These are phyloP conservation scores for Castanospermum australe DNA, from an alignment of 306 rosid genomes.

Conservation along the genomic window DNA sequence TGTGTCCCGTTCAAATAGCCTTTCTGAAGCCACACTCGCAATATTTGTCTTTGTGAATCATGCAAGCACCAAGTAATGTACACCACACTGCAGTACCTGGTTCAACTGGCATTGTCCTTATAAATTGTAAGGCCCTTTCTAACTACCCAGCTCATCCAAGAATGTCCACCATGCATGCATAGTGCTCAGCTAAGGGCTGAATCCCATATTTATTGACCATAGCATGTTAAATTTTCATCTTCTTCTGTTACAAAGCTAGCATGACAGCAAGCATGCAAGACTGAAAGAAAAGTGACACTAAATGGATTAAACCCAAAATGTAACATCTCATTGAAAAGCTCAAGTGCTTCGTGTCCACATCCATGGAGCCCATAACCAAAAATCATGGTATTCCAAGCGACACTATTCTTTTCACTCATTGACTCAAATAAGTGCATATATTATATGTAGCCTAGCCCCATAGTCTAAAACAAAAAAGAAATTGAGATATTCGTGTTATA, in stretches of 20 bases:
- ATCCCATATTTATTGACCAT: slow-evolving; percentile 70
- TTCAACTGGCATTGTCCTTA: slow-evolving; percentile 72
- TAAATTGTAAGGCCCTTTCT: slow-evolving; percentile 72
- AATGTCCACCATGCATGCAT: slow-evolving; percentile 98
- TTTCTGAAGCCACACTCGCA: slow-evolving; percentile 76
- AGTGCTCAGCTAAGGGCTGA: slow-evolving; percentile 77
- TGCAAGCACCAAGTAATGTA: slow-evolving; percentile 88
- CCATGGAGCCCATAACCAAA: slow-evolving; percentile 97
- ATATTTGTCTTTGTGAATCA: slow-evolving; percentile 75
- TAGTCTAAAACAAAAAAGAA: no score
- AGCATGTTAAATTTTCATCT: slow-evolving; percentile 57
- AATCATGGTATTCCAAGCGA: slow-evolving; percentile 97
- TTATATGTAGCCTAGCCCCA: no score
- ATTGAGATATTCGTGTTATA: not conserved
- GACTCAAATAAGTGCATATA: slow-evolving; percentile 53
- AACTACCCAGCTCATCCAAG: slow-evolving; percentile 86
- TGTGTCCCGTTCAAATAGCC: slow-evolving; percentile 76
- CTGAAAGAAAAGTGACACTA: slow-evolving; percentile 75
- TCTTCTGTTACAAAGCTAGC: slow-evolving; percentile 88
- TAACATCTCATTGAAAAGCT: slow-evolving; percentile 76
- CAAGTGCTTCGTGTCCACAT: slow-evolving; percentile 72
- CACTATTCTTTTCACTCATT: slow-evolving; percentile 1
- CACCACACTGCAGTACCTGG: slow-evolving; percentile 95
- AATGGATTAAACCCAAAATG: slow-evolving; percentile 55
- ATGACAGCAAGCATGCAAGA: slow-evolving; percentile 94